These are phyloP conservation scores for Suillus brevipes DNA, from an alignment of 768 basidiomycete species.

Conservation along the genomic window DNA sequence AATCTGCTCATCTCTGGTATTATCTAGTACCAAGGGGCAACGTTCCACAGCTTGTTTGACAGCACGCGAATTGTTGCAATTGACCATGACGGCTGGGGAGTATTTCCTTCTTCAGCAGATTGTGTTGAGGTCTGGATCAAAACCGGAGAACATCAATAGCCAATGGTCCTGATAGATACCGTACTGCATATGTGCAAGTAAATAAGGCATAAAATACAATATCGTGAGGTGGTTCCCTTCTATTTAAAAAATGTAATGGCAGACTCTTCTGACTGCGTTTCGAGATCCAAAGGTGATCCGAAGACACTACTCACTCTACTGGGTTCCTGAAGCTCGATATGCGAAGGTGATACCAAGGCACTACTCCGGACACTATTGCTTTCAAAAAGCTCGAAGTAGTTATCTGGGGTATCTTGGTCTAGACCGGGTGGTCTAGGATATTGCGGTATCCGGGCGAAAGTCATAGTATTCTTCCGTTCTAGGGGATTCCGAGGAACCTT, in stretches of 20 bases:
- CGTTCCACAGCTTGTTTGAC: conserved; percentile 52
- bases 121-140: conserved; percentile 62
- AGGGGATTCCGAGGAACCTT: conserved; percentile 38
- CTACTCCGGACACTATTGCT: not conserved
- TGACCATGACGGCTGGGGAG: conserved; percentile 61
- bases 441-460: conserved; percentile 14
- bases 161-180: not conserved
- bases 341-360: not conserved
- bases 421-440: not conserved
- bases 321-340: conserved; percentile 11
- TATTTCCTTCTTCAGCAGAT: conserved; percentile 58
- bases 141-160: conserved; percentile 1
- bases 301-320: not conserved
- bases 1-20: conserved; percentile 6
- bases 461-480: conserved; percentile 45
- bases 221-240: conserved; percentile 5
- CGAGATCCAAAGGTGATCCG: conserved; percentile 2
- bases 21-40: conserved; percentile 27
- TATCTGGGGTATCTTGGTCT: conserved; percentile 7
- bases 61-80: conserved; percentile 43
- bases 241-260: conserved; percentile 1
- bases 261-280: conserved; percentile 12
- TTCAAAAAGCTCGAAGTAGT: conserved; percentile 11
- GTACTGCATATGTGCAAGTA: conserved; percentile 4
- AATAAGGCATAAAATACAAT: conserved; percentile 12